These are phyloP conservation scores for Lecanicillium sp. DNA, from an alignment of 2,329 filamentous ascomycete species.

Conservation along the genomic window DNA sequence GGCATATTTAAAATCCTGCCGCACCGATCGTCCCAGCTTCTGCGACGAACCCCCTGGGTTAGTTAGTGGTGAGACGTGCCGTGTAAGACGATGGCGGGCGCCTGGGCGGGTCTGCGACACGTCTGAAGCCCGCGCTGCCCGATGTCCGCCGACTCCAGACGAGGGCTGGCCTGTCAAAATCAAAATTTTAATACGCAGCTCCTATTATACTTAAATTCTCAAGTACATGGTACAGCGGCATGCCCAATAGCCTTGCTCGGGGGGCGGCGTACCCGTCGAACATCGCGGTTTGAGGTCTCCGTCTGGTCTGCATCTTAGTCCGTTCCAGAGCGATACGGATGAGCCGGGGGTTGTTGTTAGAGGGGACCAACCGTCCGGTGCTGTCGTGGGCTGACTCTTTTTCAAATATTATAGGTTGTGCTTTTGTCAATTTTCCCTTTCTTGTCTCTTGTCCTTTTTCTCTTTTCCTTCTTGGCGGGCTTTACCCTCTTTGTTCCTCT, in stretches of 20 bases:
- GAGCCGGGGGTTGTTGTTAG: no score
- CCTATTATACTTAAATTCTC: no score
- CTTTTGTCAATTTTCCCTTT: background rate
- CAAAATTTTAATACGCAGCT: no score
- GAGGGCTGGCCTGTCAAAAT: background rate
- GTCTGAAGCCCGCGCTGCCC: background rate
- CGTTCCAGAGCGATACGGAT: no score
- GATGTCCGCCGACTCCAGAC: background rate
- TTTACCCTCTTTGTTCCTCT: background rate
- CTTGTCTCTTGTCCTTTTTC: background rate
- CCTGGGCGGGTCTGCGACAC: constrained; percentile 6
- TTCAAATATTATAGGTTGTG: background rate
- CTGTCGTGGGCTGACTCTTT: no score
- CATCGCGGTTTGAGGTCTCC: no score
- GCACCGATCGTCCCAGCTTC: constrained; percentile 7
- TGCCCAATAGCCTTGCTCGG: no score
- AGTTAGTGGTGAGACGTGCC: constrained; percentile 1
- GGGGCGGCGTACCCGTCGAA: no score
- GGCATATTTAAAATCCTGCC: background rate
- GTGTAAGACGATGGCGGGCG: constrained; percentile 6
- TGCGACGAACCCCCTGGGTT: background rate
- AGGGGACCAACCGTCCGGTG: no score
- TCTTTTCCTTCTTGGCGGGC: constrained; percentile 3
- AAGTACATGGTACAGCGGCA: no score
- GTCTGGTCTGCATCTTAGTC: no score